Evolutionary conservation across 2,329 filamentous ascomycete genomes (phyloP).

Genomic region (Verticillium longisporum): DNA sequence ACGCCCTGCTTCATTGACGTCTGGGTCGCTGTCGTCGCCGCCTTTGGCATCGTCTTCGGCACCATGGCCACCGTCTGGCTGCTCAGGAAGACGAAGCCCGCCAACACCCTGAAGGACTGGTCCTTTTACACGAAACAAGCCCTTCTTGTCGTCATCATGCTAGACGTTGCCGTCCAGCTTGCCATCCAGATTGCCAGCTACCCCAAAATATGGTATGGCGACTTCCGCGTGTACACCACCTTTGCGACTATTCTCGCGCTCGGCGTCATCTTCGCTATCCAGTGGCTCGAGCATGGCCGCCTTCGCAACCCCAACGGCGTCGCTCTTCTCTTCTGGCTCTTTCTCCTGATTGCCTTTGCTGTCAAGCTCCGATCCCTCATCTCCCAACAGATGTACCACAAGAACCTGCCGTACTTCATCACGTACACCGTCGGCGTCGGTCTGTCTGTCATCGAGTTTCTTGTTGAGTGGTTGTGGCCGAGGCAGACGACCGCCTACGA

Average conservation of each 20-base stretch:
- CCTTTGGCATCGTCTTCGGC: constrained; percentile 73
- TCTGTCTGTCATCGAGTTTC: constrained; percentile 63
- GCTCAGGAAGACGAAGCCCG: constrained; percentile 57
- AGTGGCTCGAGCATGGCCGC: constrained; percentile 81
- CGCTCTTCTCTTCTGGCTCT: constrained; percentile 86
- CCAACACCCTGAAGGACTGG: constrained; percentile 72
- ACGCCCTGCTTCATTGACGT: constrained; percentile 97
- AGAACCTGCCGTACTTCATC: constrained; percentile 67
- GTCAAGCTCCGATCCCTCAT: constrained; percentile 84
- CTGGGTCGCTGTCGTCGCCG: constrained; percentile 72
- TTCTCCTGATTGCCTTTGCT: constrained; percentile 69
- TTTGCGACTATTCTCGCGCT: constrained; percentile 66
- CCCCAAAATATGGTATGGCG: constrained; percentile 63
- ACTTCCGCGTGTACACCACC: constrained; percentile 84
- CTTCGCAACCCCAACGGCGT: constrained; percentile 81
- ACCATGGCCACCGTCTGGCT: constrained; percentile 75
- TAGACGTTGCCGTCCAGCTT: constrained; percentile 65
- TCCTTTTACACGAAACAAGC: constrained; percentile 90
- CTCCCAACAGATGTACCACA: constrained; percentile 64
- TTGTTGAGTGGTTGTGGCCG: constrained; percentile 81
- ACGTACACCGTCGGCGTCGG: constrained; percentile 67
- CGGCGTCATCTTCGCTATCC: constrained; percentile 66
- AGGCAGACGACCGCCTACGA: constrained; percentile 61
- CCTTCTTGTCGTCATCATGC: constrained; percentile 62
- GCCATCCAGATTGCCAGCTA: constrained; percentile 68